Base-by-base conservation (phyloP, 169 alveolate species). In the Miamiensis avidus region DNA sequence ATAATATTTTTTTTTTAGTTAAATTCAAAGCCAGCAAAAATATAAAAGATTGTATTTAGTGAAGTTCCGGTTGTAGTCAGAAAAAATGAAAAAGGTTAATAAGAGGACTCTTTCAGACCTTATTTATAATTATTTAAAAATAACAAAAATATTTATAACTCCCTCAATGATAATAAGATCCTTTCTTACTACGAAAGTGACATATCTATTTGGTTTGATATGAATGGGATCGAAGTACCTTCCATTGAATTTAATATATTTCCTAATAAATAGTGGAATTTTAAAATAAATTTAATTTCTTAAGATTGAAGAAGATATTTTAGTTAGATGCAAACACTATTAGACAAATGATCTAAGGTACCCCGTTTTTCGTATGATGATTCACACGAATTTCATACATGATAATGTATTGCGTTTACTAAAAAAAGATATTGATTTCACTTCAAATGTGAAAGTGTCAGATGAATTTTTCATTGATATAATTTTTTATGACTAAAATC, bases 341-440 rank as follows among this genome's bases (percentile, higher is more conserved):
- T 74, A 79, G 6, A 49, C 84, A 28, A 79, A 79, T 64, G 65
- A 79, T 1, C 64, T 79, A 0, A 79, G 84, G 65, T 79, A 49
- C n/a, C 84, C 84, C 29, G 31, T 79, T 49, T 79, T 79, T 64
- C 34, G 84, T 28, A 79, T 49, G 31, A 34, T 79, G 65, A 49
- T 79, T 15, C 74, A 79, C 29, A 79, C 84, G 11, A 74, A 74
- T 11, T 79, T 79, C 31, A 65, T 74, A 16, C 84, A 79, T 29
- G 75, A 79, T 65, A 79, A 79, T 79, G 76, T 79, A 20, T 65
- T 79, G 20, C 34, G 84, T 49, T 29, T 79, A 64, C 29, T 79
- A 26, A 79, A 79, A 79, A 79, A 34, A 29, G 84, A 79, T 79
- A 79, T 79, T 26, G 84, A 79, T 79, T 79, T 79, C 20, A 79